Evolutionary conservation across 2,329 filamentous ascomycete species (phyloP), one percentile per base, ranked within the genome.

Genomic region (Curvularia lunata): DNA sequence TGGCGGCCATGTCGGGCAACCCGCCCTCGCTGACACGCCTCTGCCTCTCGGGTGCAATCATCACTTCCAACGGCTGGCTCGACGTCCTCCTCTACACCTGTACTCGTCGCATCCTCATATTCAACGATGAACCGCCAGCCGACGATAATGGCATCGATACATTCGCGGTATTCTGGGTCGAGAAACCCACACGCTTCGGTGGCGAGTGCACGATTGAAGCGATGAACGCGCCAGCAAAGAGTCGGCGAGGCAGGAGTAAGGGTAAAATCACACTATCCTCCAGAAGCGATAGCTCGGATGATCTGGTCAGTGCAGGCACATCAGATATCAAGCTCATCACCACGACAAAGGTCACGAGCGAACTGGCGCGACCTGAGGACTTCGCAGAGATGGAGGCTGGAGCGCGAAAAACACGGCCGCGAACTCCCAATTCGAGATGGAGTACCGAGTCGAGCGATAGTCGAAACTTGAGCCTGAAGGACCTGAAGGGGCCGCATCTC

Each of bases 1-100:
- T 90, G 67, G 83, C 83, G 16, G 82, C 82, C 19, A 88, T 90
- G 83, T 81, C 84, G 0, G 83, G 84, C 1, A 75, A 78, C 9
- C 75, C 77, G 21, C 77, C 78, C 16, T 77, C 77, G 19, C 68
- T 75, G 3, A 77, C 78, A 16, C 81, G 81, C 58, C 80, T 84
- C 51, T 83, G 81, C 65, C 75, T 83, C 19, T 80, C 83, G 0
- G 85, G 84, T 30, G 80, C 83, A 5, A 77, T 87, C 64, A 84
- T 87, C 56, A 84, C 84, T 2, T 84, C 81, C 30, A 86, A 84
- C 56, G 85, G 85, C 18, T 82, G 85, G 74, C 81, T 86, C 19
- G 85, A 87, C 66, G 83, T 84, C 12, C 68, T 85, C 2, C 78
- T 87, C 3, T 87, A 86, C 75, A 84, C 83, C 0, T 72, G 85